These are phyloP conservation scores for Arbutus unedo DNA, from an alignment of 148 eudicot genomes.

Conservation along the genomic window DNA sequence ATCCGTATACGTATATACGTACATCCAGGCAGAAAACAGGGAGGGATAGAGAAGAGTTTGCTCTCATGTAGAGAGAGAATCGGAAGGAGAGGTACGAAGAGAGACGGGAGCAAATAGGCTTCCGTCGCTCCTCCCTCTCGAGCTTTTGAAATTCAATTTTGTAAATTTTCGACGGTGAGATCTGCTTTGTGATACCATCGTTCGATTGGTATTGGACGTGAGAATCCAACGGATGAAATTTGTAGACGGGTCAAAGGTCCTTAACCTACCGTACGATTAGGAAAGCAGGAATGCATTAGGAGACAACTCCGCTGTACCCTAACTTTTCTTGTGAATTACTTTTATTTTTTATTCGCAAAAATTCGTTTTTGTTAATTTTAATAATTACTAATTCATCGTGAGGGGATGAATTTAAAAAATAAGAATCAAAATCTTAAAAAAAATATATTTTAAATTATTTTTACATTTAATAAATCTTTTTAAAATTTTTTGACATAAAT, in stretches of 20 bases:
- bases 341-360: not conserved
- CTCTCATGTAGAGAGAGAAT: constrained; percentile 16
- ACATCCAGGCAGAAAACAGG: not conserved
- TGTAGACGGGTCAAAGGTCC: constrained; percentile 25
- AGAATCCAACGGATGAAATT: constrained; percentile 34
- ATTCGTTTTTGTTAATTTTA: no score
- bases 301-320: not conserved
- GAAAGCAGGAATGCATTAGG: not conserved
- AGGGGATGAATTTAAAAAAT: no score
- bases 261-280: constrained; percentile 25
- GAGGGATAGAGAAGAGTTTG: not conserved
- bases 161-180: constrained; percentile 38
- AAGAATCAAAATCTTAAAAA: no score
- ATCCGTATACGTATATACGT: not conserved
- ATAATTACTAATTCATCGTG: no score
- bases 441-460: no score
- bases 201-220: constrained; percentile 13
- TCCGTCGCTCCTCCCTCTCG: constrained; percentile 32
- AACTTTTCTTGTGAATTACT: not conserved
- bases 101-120: constrained; percentile 13
- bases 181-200: constrained; percentile 24
- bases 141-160: constrained; percentile 58
- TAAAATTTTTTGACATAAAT: no score
- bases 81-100: not conserved
- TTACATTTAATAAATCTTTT: no score